Percentiles rank a stretch among this genome's conserved stretches.
phyloP scores from a whole-genome alignment of 139 green algal genomes.

The Limnomonas spitsbergensis region DNA sequence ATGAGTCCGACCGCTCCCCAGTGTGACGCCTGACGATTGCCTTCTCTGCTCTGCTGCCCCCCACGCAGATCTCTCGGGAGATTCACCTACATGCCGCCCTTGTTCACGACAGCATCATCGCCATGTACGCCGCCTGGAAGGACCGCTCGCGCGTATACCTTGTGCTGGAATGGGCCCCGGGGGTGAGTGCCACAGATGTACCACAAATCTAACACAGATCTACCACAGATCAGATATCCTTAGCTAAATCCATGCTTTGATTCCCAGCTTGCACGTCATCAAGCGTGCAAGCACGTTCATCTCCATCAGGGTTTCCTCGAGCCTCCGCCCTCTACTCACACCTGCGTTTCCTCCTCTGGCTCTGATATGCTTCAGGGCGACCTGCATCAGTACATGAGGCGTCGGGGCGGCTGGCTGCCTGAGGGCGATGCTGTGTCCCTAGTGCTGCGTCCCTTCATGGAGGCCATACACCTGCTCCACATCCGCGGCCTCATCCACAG shows the following conservation, averaged over 20 bases:
- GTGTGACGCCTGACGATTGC: too few species aligned
- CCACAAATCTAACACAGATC: neutral
- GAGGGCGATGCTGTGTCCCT: constrained; percentile 49
- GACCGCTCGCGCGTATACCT: constrained; percentile 57
- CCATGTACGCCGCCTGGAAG: constrained; percentile 59
- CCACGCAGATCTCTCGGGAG: constrained; percentile 55
- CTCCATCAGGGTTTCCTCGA: neutral
- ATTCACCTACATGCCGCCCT: constrained; percentile 57
- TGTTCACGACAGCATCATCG: constrained; percentile 51
- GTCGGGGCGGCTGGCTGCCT: constrained; percentile 25
- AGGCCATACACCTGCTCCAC: constrained; percentile 47
- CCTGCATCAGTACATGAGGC: neutral
- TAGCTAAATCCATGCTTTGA: too few species aligned
- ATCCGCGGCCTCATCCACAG: constrained; percentile 83
- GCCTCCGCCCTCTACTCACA: too few species aligned
- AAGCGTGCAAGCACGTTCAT: too few species aligned
- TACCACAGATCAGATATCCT: too few species aligned
- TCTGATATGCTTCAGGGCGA: neutral
- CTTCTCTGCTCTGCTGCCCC: too few species aligned
- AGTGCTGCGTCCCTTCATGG: constrained; percentile 57
- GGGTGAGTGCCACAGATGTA: constrained; percentile 27
- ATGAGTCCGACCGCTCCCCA: too few species aligned
- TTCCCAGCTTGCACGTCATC: too few species aligned
- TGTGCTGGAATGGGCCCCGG: constrained; percentile 57
- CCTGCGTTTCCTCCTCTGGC: too few species aligned